Evolutionary conservation across 1,284 basidiomycete species (phyloP).

Genomic region (Exsudoporus floridanus): DNA sequence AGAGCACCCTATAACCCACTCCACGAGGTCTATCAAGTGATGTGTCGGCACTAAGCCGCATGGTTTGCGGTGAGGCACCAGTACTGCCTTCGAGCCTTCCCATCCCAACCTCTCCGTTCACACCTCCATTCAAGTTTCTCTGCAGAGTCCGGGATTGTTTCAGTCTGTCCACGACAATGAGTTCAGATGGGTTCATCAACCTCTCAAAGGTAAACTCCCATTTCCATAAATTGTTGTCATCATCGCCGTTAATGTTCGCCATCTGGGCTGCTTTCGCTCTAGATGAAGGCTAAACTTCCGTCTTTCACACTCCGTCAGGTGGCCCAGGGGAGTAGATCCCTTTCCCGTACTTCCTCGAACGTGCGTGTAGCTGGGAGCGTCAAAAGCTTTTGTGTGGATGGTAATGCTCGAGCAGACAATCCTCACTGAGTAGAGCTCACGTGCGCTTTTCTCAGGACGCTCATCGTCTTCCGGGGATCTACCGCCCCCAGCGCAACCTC

Average conservation of each 20-base stretch:
- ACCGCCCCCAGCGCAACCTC: not conserved
- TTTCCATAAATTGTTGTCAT: not conserved
- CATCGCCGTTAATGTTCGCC: slow-evolving; percentile 3
- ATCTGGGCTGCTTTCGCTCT: not conserved
- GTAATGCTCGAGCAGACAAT: slow-evolving; percentile 13
- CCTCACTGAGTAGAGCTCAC: slow-evolving; percentile 9
- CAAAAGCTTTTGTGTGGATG: not conserved
- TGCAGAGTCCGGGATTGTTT: slow-evolving; percentile 4
- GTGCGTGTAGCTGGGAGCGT: not conserved
- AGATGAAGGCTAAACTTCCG: slow-evolving; percentile 11
- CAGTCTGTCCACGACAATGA: slow-evolving; percentile 7
- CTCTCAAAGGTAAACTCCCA: slow-evolving; percentile 13
- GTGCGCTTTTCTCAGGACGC: not conserved
- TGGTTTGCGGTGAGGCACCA: slow-evolving; percentile 27
- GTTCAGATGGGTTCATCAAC: slow-evolving; percentile 6
- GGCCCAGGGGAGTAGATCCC: not conserved
- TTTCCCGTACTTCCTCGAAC: slow-evolving; percentile 3
- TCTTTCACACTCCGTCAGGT: slow-evolving; percentile 3
- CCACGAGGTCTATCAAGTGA: slow-evolving; percentile 12
- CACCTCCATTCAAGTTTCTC: slow-evolving; percentile 7
- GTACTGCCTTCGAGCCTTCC: slow-evolving; percentile 6
- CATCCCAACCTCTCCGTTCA: slow-evolving; percentile 3
- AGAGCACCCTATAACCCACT: not conserved
- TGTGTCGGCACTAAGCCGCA: slow-evolving; percentile 16
- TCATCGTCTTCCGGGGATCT: no score